phyloP scores from a whole-genome alignment of 2,329 filamentous ascomycete species.

The Xylariaceae sp. region DNA sequence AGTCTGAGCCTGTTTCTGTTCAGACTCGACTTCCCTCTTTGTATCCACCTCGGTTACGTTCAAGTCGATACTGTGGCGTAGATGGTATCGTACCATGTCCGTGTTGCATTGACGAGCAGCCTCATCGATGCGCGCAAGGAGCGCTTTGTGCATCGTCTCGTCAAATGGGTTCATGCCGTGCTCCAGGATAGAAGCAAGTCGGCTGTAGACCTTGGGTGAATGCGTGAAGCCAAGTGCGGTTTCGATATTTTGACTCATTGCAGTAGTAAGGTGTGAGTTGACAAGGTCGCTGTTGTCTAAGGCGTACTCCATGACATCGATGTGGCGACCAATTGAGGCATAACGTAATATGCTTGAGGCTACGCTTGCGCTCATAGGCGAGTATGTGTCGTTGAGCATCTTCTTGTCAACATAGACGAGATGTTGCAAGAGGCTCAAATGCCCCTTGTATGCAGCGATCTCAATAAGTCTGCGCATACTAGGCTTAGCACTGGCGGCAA shows the following conservation, averaged over 20 bases:
- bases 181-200: constrained; percentile 7
- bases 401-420: constrained; percentile 16
- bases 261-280: constrained; percentile 10
- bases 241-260: constrained; percentile 14
- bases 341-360: constrained; percentile 17
- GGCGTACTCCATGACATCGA: constrained; percentile 15
- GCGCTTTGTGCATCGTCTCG: constrained; percentile 9
- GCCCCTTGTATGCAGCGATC: constrained; percentile 17
- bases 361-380: constrained; percentile 15
- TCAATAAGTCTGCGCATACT: constrained; percentile 18
- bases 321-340: constrained; percentile 12
- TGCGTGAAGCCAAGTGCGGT: constrained; percentile 11
- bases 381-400: constrained; percentile 10
- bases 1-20: constrained; percentile 8
- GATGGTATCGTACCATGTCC: constrained; percentile 13
- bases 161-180: constrained; percentile 12
- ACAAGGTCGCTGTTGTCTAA: constrained; percentile 15
- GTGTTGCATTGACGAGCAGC: constrained; percentile 17
- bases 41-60: constrained; percentile 10
- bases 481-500: constrained; percentile 19
- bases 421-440: constrained; percentile 16
- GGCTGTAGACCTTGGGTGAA: constrained; percentile 4
- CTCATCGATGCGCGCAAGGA: constrained; percentile 13
- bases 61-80: constrained; percentile 15
- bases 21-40: constrained; percentile 9